Evolutionary conservation across 2,329 filamentous ascomycete species (phyloP).

Genomic region (Cladosporium sp.): DNA sequence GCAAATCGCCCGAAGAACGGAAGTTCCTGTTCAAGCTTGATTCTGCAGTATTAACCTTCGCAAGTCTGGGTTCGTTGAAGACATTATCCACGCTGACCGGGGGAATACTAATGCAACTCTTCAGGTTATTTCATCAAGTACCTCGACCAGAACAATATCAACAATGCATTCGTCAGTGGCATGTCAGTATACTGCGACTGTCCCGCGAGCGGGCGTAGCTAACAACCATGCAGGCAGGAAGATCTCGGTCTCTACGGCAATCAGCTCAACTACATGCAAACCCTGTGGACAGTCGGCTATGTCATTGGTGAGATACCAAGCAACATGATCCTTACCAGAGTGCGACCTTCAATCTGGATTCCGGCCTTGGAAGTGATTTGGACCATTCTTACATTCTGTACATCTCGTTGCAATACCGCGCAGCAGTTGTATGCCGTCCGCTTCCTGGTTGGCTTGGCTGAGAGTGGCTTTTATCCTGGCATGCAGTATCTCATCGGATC

Average conservation of each 20-base stretch:
- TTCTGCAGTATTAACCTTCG: conserved; percentile 46
- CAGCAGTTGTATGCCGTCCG: conserved; percentile 38
- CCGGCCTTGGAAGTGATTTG: background rate
- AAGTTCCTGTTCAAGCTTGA: conserved; percentile 49
- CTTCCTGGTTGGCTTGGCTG: conserved; percentile 34
- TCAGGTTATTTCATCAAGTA: conserved; percentile 52
- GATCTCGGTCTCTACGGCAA: conserved; percentile 51
- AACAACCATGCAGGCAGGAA: conserved; percentile 47
- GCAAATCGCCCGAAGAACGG: conserved; percentile 49
- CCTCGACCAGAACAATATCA: conserved; percentile 36
- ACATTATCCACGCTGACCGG: too few species aligned
- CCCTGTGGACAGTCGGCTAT: conserved; percentile 23
- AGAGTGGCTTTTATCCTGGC: background rate
- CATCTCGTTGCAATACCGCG: conserved; percentile 32
- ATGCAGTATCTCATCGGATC: conserved; percentile 42
- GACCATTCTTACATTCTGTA: conserved; percentile 8
- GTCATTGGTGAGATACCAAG: conserved; percentile 46
- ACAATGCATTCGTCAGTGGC: conserved; percentile 41
- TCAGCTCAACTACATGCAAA: conserved; percentile 42
- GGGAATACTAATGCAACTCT: too few species aligned
- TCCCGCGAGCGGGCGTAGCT: background rate
- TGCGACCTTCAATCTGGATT: conserved; percentile 43
- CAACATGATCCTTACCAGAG: conserved; percentile 43
- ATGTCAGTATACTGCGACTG: conserved; percentile 27
- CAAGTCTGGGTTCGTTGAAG: conserved; percentile 36